A percentile compares a stretch with the other conserved stretches of the same genome.
Evolutionary conservation across 495 filamentous ascomycete species (phyloP).

Genomic region (Cetradonia linearis): DNA sequence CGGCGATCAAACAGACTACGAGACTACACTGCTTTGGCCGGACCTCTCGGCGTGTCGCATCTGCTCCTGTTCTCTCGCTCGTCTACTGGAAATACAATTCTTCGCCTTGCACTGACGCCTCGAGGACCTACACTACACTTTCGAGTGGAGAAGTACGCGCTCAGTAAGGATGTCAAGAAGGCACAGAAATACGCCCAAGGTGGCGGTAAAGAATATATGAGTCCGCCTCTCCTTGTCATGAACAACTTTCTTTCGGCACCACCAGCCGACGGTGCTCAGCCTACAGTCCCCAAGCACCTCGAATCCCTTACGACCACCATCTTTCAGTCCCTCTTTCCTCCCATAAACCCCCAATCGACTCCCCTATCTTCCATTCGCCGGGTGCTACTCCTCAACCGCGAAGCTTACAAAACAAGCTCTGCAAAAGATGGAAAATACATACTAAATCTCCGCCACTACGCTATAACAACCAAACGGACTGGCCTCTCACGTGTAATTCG

Average conservation of each 20-base stretch:
- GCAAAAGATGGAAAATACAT: conserved; percentile 61
- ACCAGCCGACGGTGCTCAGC: conserved; percentile 48
- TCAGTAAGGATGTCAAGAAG: conserved; percentile 79
- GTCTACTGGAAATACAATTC: conserved; percentile 77
- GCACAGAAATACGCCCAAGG: conserved; percentile 71
- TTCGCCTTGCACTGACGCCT: conserved; percentile 81
- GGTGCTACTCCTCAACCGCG: conserved; percentile 82
- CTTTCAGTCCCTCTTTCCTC: conserved; percentile 93
- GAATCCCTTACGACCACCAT: conserved; percentile 88
- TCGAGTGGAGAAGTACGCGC: conserved; percentile 89
- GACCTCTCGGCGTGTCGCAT: conserved; percentile 87
- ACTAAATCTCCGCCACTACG: conserved; percentile 89
- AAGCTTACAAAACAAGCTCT: conserved; percentile 32
- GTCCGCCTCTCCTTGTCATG: conserved; percentile 87
- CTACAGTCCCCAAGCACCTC: conserved; percentile 68
- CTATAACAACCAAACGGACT: conserved; percentile 78
- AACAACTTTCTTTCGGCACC: conserved; percentile 80
- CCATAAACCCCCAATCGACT: conserved; percentile 84
- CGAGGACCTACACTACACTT: conserved; percentile 90
- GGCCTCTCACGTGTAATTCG: conserved; percentile 74
- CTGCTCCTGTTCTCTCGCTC: conserved; percentile 91
- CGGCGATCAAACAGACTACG: conserved; percentile 78
- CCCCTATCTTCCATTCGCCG: conserved; percentile 81
- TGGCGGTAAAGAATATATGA: conserved; percentile 71
- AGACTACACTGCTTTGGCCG: conserved; percentile 93